phyloP scores from a whole-genome alignment of 495 filamentous ascomycete species.

The Talaromyces nanjingensis region DNA sequence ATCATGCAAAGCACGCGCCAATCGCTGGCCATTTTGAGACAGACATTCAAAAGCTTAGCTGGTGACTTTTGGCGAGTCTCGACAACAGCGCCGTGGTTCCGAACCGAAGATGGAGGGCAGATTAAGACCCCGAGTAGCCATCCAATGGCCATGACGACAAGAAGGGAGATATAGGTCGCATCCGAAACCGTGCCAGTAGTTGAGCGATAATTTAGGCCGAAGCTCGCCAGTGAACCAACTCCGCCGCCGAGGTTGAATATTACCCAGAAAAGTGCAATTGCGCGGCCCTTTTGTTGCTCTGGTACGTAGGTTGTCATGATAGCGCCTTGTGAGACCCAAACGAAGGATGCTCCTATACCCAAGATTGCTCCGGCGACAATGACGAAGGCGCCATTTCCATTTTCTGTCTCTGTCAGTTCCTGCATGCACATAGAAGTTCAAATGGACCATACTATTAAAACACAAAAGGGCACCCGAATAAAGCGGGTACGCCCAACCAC shows the following conservation, averaged over 20 bases:
- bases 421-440: neutral
- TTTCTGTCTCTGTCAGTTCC: slow-evolving; percentile 44
- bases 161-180: slow-evolving; percentile 42
- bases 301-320: slow-evolving; percentile 49
- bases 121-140: slow-evolving; percentile 47
- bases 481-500: slow-evolving; percentile 36
- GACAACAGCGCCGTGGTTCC: slow-evolving; percentile 23
- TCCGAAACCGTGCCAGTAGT: slow-evolving; percentile 35
- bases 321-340: slow-evolving; percentile 50
- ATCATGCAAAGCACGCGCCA: slow-evolving; percentile 39
- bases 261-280: slow-evolving; percentile 47
- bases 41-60: neutral
- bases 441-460: slow-evolving; percentile 24
- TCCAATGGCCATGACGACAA: slow-evolving; percentile 40
- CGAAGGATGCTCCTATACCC: slow-evolving; percentile 41
- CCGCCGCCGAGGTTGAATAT: slow-evolving; percentile 49
- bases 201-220: slow-evolving; percentile 40
- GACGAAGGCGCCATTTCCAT: slow-evolving; percentile 65
- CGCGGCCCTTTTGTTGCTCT: slow-evolving; percentile 42
- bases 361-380: slow-evolving; percentile 52
- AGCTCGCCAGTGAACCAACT: slow-evolving; percentile 41
- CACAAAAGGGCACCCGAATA: slow-evolving; percentile 34
- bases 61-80: slow-evolving; percentile 46
- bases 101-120: slow-evolving; percentile 38
- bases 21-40: slow-evolving; percentile 16